Evolutionary conservation across 495 filamentous ascomycete species (phyloP).

Genomic region (Aspergillus olivimuriae): DNA sequence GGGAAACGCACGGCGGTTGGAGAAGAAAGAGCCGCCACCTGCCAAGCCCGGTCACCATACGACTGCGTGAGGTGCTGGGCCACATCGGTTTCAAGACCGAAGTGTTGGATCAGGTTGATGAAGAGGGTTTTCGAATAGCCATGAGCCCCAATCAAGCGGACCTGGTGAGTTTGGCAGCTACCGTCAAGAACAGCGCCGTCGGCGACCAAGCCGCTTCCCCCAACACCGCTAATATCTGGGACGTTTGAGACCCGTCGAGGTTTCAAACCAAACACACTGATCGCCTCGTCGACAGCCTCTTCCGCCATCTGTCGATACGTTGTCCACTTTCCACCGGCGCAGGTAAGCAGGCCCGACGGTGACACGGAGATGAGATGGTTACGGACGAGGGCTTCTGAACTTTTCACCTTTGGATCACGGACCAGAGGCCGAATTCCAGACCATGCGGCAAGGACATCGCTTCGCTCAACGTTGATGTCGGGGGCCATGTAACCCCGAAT

Average conservation of each 20-base stretch:
- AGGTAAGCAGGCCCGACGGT: constrained; percentile 79
- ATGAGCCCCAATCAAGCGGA: constrained; percentile 87
- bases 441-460: constrained; percentile 95
- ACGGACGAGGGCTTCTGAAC: constrained; percentile 90
- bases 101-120: constrained; percentile 98
- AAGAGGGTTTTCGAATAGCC: constrained; percentile 93
- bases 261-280: constrained; percentile 68
- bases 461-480: constrained; percentile 88
- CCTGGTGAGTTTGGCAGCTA: constrained; percentile 82
- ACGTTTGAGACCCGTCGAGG: constrained; percentile 50
- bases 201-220: constrained; percentile 51
- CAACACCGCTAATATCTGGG: constrained; percentile 73
- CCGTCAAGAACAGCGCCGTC: constrained; percentile 77
- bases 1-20: constrained; percentile 84
- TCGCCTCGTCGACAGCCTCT: constrained; percentile 88
- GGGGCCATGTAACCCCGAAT: constrained; percentile 84
- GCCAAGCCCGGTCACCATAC: constrained; percentile 96
- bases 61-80: constrained; percentile 83
- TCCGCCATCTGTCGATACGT: constrained; percentile 99
- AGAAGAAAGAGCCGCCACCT: constrained; percentile 76
- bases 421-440: constrained; percentile 91
- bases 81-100: constrained; percentile 90
- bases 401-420: constrained; percentile 87
- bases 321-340: constrained; percentile 98
- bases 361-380: constrained; percentile 92